These are phyloP conservation scores for Galerina marginata DNA, from an alignment of 768 basidiomycete genomes.

Conservation along the genomic window DNA sequence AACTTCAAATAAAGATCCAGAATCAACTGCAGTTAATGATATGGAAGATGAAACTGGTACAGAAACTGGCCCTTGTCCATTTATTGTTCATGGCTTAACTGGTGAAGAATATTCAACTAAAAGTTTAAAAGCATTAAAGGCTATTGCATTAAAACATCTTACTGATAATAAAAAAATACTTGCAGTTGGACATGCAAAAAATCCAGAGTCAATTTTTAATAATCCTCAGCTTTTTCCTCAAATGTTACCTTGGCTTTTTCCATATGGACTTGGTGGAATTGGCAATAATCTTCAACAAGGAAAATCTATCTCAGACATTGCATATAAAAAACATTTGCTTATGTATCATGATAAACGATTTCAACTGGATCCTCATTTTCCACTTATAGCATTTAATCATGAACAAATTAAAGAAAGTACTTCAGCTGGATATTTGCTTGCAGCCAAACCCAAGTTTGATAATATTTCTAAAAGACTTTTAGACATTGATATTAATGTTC, in stretches of 20 bases:
- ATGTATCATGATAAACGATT: constrained; percentile 48
- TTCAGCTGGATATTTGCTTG: constrained; percentile 31
- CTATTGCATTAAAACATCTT: constrained; percentile 31
- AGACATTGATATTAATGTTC: constrained; percentile 25
- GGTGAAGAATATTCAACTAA: constrained; percentile 28
- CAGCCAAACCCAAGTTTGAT: constrained; percentile 27
- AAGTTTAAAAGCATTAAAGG: constrained; percentile 21
- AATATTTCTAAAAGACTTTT: constrained; percentile 29
- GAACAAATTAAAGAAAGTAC: constrained; percentile 37
- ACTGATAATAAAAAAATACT: constrained; percentile 29
- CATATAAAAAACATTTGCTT: constrained; percentile 33
- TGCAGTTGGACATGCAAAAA: constrained; percentile 30
- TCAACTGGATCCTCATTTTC: constrained; percentile 40
- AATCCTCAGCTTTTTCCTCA: constrained; percentile 44
- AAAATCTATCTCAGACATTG: constrained; percentile 14
- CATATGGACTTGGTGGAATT: constrained; percentile 40
- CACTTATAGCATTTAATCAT: constrained; percentile 45
- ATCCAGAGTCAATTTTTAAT: constrained; percentile 35
- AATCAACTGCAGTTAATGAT: constrained; percentile 31
- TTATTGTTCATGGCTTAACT: constrained; percentile 42
- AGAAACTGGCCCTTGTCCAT: constrained; percentile 35
- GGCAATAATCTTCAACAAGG: constrained; percentile 10
- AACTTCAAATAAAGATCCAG: constrained; percentile 23
- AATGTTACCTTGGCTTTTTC: constrained; percentile 47
- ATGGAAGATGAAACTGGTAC: constrained; percentile 32